These are phyloP conservation scores for Auriculariales sp. DNA, from an alignment of 768 basidiomycete species.

Conservation along the genomic window DNA sequence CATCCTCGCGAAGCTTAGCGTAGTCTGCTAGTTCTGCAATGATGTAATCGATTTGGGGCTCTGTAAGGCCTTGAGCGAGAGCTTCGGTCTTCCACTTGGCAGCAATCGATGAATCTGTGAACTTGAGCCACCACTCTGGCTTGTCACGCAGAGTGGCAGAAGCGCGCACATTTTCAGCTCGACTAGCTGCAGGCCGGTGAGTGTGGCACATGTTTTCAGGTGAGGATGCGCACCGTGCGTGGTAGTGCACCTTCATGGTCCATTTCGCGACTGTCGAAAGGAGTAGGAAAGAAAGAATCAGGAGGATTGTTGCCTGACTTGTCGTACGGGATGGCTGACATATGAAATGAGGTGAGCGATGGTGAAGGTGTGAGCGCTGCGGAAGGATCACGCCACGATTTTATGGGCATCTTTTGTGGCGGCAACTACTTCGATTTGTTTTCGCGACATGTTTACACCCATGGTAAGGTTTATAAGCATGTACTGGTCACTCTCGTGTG, in stretches of 20 bases:
- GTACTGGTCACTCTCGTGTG: no score
- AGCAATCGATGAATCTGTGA: conserved; percentile 14
- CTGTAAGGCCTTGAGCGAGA: conserved; percentile 15
- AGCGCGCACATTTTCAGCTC: conserved; percentile 37
- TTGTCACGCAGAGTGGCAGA: conserved; percentile 27
- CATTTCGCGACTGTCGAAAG: not conserved
- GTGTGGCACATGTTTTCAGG: not conserved
- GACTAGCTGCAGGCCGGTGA: not conserved
- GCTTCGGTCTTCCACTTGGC: conserved; percentile 20
- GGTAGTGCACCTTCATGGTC: not conserved
- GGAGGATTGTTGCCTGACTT: no score
- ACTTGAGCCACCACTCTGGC: conserved; percentile 27
- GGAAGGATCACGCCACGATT: no score
- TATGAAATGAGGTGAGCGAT: no score
- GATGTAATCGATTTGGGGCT: conserved; percentile 28
- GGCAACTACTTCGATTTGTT: no score
- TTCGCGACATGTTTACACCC: no score
- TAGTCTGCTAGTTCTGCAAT: conserved; percentile 36
- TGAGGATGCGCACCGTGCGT: not conserved
- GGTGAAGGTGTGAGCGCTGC: no score
- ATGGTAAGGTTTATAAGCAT: no score
- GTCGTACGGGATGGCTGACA: no score
- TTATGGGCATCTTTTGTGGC: no score
- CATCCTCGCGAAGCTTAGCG: conserved; percentile 23
- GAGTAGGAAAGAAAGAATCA: no score